phyloP scores from a whole-genome alignment of 164 flowering plant genomes.

The Cinnamomum micranthum region DNA sequence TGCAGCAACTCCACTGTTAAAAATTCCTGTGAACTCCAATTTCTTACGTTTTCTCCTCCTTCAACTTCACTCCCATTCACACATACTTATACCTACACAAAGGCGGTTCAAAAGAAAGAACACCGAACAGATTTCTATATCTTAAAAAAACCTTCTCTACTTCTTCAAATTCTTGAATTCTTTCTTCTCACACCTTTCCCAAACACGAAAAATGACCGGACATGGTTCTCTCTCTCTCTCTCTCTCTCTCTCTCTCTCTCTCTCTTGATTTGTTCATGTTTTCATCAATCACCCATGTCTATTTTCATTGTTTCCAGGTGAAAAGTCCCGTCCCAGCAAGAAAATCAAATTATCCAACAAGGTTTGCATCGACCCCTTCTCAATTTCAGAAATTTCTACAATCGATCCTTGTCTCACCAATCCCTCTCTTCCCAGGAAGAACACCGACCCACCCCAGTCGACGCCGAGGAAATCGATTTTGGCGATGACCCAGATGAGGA shows the following conservation, averaged over 20 bases:
- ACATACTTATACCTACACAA: no score
- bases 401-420: background rate
- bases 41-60: no score
- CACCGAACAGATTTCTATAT: no score
- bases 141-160: no score
- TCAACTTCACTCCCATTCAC: no score
- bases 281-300: background rate
- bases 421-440: conserved; percentile 22
- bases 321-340: conserved; percentile 49
- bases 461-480: conserved; percentile 34
- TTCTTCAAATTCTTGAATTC: no score
- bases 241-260: background rate
- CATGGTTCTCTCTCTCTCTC: background rate
- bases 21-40: no score
- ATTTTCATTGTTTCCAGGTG: conserved; percentile 34
- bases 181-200: background rate
- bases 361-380: background rate
- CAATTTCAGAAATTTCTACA: background rate
- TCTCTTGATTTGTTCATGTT: background rate
- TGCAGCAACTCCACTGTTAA: no score
- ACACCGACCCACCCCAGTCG: conserved; percentile 8
- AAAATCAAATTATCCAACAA: conserved; percentile 33
- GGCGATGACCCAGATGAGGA: conserved; percentile 29
- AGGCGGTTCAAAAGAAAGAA: no score
- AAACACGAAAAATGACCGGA: background rate